Evolutionary conservation across 345 rosid genomes (phyloP), one percentile per base, ranked within the genome.

Genomic region (Eucalyptus marginata): DNA sequence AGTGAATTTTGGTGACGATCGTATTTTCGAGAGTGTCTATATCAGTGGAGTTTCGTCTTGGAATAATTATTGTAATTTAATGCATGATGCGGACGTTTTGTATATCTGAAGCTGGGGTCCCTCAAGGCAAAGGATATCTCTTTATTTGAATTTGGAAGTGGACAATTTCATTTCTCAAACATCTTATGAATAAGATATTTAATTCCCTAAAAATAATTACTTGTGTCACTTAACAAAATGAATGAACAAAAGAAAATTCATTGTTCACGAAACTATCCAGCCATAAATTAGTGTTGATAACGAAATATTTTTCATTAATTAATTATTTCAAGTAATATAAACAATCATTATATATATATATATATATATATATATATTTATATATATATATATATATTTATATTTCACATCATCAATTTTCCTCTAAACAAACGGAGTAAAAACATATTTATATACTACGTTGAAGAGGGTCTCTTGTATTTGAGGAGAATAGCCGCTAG

Each of bases 241-340:
- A 56, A 56, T 56, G 13, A 24, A 56, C 3, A 5, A 22, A 56
- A 56, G 27, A 56, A 22, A 56, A 56, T 8, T 4, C 29, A 56
- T 24, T 24, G 5, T 56, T 20, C 8, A 56, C 2, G 0, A 10
- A 56, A 56, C 8, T 56, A 24, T 56, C 62, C 6, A 24, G 0
- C 27, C 62, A 56, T 56, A 56, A 24, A 56, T 56, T 56, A 24
- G 27, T 4, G 29, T 56, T 56, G 62, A 56, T 10, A 56, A 56
- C 4, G 29, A 62, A 12, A 58, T 52, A 7, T 7, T 58, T 25
- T 25, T 58, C 7, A 27, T 25, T 25, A 24, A 27, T 58, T 58
- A 25, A 59, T 27, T 27, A 27, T 59, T 59, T 27, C 2, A 59
- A 59, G 0, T 59, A 29, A 59, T 59, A 27, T 27, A 13, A 59